phyloP scores from a whole-genome alignment of 2,329 filamentous ascomycete genomes.

The Ophiostoma populinum region DNA sequence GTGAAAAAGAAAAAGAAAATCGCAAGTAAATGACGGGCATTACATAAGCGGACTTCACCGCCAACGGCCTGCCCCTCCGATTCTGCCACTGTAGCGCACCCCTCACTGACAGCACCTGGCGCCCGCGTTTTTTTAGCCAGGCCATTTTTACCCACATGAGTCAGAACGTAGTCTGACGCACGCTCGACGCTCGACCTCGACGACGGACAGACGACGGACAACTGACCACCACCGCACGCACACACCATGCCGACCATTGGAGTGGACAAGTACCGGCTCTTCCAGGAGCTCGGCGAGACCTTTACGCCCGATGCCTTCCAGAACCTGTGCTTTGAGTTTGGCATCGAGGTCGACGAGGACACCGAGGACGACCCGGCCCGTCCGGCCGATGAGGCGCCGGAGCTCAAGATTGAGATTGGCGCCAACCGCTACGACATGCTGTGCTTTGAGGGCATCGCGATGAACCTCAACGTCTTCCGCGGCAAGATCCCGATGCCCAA shows the following conservation, averaged over 20 bases:
- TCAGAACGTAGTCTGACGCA: slow-evolving; percentile 1
- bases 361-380: slow-evolving; percentile 55
- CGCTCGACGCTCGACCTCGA: background rate
- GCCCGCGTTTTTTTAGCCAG: slow-evolving; percentile 2
- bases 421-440: slow-evolving; percentile 83
- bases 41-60: too few relatives aligned
- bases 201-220: too few relatives aligned
- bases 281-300: slow-evolving; percentile 75
- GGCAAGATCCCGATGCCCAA: slow-evolving; percentile 60
- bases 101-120: slow-evolving; percentile 4
- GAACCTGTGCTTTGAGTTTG: slow-evolving; percentile 95
- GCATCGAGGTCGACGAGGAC: slow-evolving; percentile 95
- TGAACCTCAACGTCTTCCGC: slow-evolving; percentile 92
- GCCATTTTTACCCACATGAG: slow-evolving; percentile 6
- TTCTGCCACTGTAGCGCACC: slow-evolving; percentile 3
- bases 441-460: slow-evolving; percentile 88
- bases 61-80: background rate
- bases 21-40: too few relatives aligned
- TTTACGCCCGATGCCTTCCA: slow-evolving; percentile 93
- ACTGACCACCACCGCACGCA: background rate
- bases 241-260: slow-evolving; percentile 62
- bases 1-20: too few relatives aligned
- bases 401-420: slow-evolving; percentile 95
- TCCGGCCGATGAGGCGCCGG: slow-evolving; percentile 69
- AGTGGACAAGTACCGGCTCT: slow-evolving; percentile 92